Conservation (phyloP, 2,329 filamentous ascomycete species). For the Nemania diffusa region DNA sequence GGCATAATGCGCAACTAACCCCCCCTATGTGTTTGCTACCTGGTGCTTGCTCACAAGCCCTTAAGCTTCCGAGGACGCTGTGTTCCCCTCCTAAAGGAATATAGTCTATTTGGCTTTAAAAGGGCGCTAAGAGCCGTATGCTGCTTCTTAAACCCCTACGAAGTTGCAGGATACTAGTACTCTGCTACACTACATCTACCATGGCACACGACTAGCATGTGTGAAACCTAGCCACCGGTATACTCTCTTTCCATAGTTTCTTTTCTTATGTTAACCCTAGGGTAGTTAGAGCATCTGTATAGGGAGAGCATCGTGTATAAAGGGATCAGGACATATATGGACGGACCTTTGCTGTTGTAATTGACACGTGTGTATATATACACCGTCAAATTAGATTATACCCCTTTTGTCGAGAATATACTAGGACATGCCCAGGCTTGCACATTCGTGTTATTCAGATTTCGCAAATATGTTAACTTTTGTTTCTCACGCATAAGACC, state of each 20-base stretch:
- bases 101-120: background rate
- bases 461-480: background rate
- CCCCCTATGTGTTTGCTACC: background rate
- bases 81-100: background rate
- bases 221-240: constrained; percentile 6
- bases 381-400: constrained; percentile 26
- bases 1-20: constrained; percentile 15
- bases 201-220: background rate
- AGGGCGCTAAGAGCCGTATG: background rate
- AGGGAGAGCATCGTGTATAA: constrained; percentile 13
- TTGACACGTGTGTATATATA: constrained; percentile 23
- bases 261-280: background rate
- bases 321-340: constrained; percentile 15
- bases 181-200: background rate
- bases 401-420: constrained; percentile 30
- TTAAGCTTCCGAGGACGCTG: background rate
- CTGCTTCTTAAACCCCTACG: background rate
- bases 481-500: background rate
- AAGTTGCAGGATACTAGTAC: background rate
- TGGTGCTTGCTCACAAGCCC: background rate
- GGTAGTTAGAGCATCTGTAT: background rate
- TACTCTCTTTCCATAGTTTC: background rate
- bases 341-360: constrained; percentile 13
- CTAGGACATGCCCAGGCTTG: background rate
- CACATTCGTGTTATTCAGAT: background rate